Conservation (phyloP, 1,284 basidiomycete species). For the Earliella scabrosa region DNA sequence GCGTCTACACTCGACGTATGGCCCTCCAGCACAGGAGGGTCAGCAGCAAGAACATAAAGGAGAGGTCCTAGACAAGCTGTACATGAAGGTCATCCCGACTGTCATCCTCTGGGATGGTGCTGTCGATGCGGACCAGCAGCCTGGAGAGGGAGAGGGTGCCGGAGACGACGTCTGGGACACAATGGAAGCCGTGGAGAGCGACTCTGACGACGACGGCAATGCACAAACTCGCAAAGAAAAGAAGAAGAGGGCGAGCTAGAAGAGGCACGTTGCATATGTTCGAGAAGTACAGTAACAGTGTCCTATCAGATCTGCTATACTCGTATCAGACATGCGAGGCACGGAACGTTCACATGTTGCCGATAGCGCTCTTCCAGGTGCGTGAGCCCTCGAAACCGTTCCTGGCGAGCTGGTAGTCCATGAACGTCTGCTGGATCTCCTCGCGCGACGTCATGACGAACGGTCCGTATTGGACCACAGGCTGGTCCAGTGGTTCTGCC, state of each 20-base stretch:
- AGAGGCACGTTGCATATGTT: no score
- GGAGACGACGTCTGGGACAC: slow-evolving; percentile 52
- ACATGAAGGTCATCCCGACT: slow-evolving; percentile 69
- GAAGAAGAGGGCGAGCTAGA: slow-evolving; percentile 20
- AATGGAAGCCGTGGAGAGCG: slow-evolving; percentile 38
- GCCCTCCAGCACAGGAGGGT: slow-evolving; percentile 54
- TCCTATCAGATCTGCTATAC: neutral
- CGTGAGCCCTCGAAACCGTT: slow-evolving; percentile 95
- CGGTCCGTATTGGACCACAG: slow-evolving; percentile 87
- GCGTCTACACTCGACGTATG: slow-evolving; percentile 72
- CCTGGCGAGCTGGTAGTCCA: slow-evolving; percentile 77
- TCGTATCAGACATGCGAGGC: neutral
- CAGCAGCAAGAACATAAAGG: slow-evolving; percentile 68
- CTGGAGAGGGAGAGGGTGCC: slow-evolving; percentile 41
- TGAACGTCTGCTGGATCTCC: slow-evolving; percentile 83
- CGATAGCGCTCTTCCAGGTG: slow-evolving; percentile 88
- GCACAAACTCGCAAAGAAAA: slow-evolving; percentile 15
- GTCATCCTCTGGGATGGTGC: slow-evolving; percentile 62
- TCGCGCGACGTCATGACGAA: slow-evolving; percentile 84
- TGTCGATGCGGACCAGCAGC: no score
- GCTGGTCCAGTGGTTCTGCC: slow-evolving; percentile 89
- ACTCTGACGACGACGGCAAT: slow-evolving; percentile 30
- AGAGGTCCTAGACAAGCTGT: slow-evolving; percentile 67
- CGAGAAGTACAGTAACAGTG: neutral
- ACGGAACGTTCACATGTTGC: slow-evolving; percentile 29